Base-by-base conservation (phyloP, 1,284 basidiomycete species). In the Sanghuangporus sanghuang region DNA sequence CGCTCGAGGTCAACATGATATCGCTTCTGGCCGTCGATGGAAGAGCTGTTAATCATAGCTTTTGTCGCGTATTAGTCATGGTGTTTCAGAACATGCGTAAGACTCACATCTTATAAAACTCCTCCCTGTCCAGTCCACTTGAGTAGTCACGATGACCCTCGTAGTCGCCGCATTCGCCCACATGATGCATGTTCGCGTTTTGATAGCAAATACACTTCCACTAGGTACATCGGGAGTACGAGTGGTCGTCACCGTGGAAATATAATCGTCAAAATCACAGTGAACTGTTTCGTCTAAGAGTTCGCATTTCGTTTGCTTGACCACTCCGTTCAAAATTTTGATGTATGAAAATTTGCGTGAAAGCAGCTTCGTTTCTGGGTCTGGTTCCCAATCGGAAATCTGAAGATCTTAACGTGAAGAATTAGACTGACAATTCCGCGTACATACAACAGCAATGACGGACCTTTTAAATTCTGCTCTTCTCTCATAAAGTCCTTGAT, bases 261-360 rank as follows among this genome's bases (percentile, higher is more conserved):
- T 84, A 69, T 90, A 93, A 64, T 94, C 84, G 63, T 98, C 92
- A 69, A 90, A 91, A 70, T 99, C 93, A 70, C 86, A 85, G 72
- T 91, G 82, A 42, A 89, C 77, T 63, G 85, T 87, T 74, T 96
- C 93, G 71, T 99, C 96, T 44, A 82, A 82, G 64, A 98, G 87
- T 74, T 96, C 87, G 76, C 97, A 99, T 73, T 95, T 96, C 9
- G 96, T 96, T 74, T 94, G 92, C 75, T 89, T 96, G 39, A 99
- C 86, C 44, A 87, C 86, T 0, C 85, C 95, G 66, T 85, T 87
- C 48, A 99, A 80, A 0, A 96, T 96, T 74, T 97, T 98, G 76
- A 98, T 96, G 77, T 98, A 99, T 21, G 93, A 92, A 83, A 96
- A 93, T 66, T 92, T 90, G 14, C 96, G 85, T 18, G 86, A 80